Conservation (phyloP, 768 basidiomycete species). For the Leucosporidium creatinivorum region DNA sequence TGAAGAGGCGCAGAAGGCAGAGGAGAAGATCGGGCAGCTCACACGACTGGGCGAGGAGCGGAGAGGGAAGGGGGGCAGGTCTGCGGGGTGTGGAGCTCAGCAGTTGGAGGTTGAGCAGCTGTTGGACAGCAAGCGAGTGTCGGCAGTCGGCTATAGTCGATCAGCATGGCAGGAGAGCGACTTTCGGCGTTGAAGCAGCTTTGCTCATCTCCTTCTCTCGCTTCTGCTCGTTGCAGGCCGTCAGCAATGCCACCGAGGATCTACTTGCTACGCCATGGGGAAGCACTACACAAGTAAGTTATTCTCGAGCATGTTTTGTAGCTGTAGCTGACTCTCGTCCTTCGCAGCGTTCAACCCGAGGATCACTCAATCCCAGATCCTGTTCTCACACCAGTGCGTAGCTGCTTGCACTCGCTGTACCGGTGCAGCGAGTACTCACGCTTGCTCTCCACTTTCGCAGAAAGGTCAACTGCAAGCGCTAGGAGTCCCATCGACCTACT, state of each 20-base stretch:
- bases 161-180: no score
- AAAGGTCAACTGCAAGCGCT: neutral
- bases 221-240: no score
- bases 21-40: no score
- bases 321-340: neutral
- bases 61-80: no score
- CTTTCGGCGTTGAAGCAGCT: no score
- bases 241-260: neutral
- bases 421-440: neutral
- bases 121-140: no score
- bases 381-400: neutral
- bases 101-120: no score
- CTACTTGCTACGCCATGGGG: neutral
- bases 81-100: no score
- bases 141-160: no score
- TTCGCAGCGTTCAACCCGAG: neutral
- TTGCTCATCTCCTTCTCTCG: no score
- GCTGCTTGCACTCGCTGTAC: constrained; percentile 44
- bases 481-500: constrained; percentile 14
- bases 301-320: neutral
- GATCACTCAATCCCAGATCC: neutral
- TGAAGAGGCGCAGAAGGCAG: no score
- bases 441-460: neutral
- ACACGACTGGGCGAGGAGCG: no score
- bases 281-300: neutral